Conservation (phyloP, 2,329 filamentous ascomycete species). For the Sporothrix globosa region DNA sequence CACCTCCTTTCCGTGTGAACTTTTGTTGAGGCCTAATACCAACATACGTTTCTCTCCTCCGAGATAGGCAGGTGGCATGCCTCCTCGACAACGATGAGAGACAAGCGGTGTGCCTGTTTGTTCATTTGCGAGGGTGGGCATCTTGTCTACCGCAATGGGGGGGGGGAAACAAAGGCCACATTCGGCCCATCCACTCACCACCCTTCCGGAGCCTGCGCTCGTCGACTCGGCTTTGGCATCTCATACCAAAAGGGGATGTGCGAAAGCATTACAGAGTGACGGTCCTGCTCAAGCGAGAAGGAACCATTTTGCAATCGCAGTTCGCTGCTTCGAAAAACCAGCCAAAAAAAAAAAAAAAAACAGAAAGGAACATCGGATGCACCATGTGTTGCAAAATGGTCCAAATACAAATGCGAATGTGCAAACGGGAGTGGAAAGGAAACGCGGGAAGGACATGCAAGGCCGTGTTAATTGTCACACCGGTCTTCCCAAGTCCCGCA, state of each 20-base stretch:
- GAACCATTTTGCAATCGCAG: neutral
- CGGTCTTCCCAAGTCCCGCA: conserved; percentile 18
- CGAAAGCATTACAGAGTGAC: neutral
- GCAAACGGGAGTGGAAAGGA: neutral
- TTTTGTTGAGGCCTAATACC: neutral
- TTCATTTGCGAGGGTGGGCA: neutral
- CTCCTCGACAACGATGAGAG: neutral
- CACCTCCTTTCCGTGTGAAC: too few species aligned
- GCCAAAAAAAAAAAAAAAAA: neutral
- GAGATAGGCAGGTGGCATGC: neutral
- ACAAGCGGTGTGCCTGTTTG: neutral
- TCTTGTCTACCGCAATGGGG: neutral
- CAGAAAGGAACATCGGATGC: neutral
- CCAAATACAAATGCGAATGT: neutral
- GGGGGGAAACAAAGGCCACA: neutral
- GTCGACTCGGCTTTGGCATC: conserved; percentile 3
- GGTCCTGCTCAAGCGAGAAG: conserved; percentile 1
- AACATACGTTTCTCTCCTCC: neutral
- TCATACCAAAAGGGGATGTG: conserved; percentile 12
- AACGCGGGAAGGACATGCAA: conserved; percentile 9
- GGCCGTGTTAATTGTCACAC: conserved; percentile 3
- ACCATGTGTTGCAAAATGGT: neutral
- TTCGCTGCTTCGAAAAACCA: neutral
- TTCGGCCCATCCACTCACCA: neutral
- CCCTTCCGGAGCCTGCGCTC: neutral